These are phyloP conservation scores for Euphorbia celastroides DNA, from an alignment of 441 rosid genomes.

Conservation along the genomic window DNA sequence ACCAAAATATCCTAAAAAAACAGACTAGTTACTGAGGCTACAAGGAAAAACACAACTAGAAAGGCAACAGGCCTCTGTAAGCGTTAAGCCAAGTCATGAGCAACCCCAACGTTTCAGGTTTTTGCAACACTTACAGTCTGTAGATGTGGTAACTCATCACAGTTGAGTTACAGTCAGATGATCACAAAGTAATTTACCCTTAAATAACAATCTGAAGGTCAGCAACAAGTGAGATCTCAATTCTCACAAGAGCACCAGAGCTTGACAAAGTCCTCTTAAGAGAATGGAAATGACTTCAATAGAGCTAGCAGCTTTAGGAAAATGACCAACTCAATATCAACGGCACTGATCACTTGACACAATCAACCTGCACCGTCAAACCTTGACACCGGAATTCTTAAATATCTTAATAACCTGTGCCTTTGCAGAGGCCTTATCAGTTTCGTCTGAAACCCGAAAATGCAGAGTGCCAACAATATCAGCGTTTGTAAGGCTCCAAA, in stretches of 20 bases:
- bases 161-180: not conserved
- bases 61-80: not conserved
- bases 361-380: conserved; percentile 74
- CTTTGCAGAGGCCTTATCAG: conserved; percentile 51
- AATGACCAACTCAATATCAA: conserved; percentile 8
- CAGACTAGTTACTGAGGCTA: not conserved
- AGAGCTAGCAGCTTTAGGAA: not conserved
- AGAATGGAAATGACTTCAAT: not conserved
- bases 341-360: conserved; percentile 24
- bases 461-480: conserved; percentile 76
- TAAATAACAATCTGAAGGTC: not conserved
- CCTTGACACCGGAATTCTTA: conserved; percentile 71
- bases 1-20: not conserved
- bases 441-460: conserved; percentile 57
- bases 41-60: not conserved
- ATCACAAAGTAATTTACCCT: not conserved
- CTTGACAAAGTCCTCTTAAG: not conserved
- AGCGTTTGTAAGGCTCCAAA: conserved; percentile 79
- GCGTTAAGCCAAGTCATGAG: not conserved
- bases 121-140: not conserved
- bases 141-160: not conserved
- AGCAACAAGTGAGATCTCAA: not conserved
- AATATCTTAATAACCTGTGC: conserved; percentile 46
- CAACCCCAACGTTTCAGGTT: not conserved
- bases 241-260: not conserved